Percentiles rank a stretch among this genome's conserved stretches.
Evolutionary conservation across 1,284 basidiomycete species (phyloP).

Genomic region (Abortiporus biennis): DNA sequence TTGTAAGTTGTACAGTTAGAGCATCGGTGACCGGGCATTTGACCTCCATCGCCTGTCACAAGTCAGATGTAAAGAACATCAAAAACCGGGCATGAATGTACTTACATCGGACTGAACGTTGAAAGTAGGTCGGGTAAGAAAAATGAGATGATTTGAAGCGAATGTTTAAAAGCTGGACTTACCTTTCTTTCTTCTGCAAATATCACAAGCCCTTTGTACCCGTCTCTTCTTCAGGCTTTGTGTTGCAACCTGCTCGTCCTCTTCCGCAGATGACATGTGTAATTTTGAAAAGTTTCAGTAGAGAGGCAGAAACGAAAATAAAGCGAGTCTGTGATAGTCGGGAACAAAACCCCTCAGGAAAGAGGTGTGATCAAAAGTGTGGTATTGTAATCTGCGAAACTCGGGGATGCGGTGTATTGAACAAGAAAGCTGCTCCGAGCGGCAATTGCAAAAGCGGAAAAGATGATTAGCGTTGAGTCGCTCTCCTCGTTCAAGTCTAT

Average conservation of each 20-base stretch:
- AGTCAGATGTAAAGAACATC: too few species aligned
- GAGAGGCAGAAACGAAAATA: too few species aligned
- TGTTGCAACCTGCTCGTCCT: conserved; percentile 29
- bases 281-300: too few species aligned
- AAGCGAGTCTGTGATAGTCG: too few species aligned
- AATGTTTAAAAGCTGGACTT: conserved; percentile 16
- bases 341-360: neutral
- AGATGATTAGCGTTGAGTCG: too few species aligned
- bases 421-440: neutral
- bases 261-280: conserved; percentile 42
- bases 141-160: conserved; percentile 8
- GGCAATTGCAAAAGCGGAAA: neutral
- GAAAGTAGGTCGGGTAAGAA: too few species aligned
- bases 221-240: conserved; percentile 53
- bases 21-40: conserved; percentile 62
- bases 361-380: too few species aligned
- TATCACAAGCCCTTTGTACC: conserved; percentile 71
- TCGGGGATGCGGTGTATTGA: too few species aligned
- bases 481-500: too few species aligned
- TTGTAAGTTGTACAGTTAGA: conserved; percentile 75
- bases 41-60: conserved; percentile 23
- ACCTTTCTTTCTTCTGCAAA: conserved; percentile 75
- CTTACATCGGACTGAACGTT: conserved; percentile 48
- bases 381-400: too few species aligned
- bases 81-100: too few species aligned